Conservation (phyloP, 306 rosid genomes). For the Trifolium fragiferum region DNA sequence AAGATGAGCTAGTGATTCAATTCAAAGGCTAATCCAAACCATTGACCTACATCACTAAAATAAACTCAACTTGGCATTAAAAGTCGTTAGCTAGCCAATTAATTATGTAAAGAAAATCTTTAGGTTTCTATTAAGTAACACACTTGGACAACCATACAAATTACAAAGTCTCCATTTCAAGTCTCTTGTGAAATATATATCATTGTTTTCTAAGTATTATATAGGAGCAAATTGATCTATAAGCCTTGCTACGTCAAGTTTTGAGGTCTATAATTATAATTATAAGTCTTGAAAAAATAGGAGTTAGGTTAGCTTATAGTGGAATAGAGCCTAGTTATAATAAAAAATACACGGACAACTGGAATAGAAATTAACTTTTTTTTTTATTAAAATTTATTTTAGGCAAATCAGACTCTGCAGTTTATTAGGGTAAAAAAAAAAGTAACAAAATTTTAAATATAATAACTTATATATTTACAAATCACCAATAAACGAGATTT, state of each 20-base stretch:
- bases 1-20: constrained; percentile 16
- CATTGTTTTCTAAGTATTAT: constrained; percentile 20
- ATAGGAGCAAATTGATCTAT: background rate
- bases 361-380: constrained; percentile 4
- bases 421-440: no score
- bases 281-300: constrained; percentile 29
- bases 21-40: constrained; percentile 47
- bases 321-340: constrained; percentile 19
- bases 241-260: constrained; percentile 24
- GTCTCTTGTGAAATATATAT: constrained; percentile 28
- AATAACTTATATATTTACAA: no score
- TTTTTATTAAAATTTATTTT: background rate
- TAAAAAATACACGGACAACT: background rate
- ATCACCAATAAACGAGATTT: no score
- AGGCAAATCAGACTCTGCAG: no score
- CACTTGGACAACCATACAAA: constrained; percentile 38
- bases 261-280: constrained; percentile 1
- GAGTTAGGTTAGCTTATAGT: constrained; percentile 25
- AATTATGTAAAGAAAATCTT: constrained; percentile 1
- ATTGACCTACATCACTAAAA: constrained; percentile 45
- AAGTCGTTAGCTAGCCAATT: constrained; percentile 41
- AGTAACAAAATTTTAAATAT: no score
- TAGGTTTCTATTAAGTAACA: constrained; percentile 11
- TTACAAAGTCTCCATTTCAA: constrained; percentile 29
- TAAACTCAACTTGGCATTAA: constrained; percentile 36